phyloP scores from a whole-genome alignment of 768 basidiomycete species.

The Ephemerocybe angulata region DNA sequence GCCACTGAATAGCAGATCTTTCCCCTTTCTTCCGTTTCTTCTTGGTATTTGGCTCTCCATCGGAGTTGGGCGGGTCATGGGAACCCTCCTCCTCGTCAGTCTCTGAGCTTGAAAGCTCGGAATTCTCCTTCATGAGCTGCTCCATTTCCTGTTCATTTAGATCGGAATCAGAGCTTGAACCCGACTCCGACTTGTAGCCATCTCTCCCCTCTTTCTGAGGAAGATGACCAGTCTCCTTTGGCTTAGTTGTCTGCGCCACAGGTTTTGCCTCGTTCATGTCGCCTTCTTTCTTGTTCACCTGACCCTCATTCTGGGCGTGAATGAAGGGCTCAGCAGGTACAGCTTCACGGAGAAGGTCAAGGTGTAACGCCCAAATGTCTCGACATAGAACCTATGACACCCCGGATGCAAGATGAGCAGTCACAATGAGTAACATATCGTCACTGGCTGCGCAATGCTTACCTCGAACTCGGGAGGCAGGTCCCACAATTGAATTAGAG shows the following conservation, averaged over 20 bases:
- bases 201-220: slow-evolving; percentile 12
- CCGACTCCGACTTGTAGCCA: slow-evolving; percentile 1
- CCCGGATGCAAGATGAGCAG: background rate
- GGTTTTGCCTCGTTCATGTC: background rate
- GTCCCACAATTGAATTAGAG: slow-evolving; percentile 60
- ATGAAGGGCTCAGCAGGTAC: slow-evolving; percentile 59
- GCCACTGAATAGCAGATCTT: background rate
- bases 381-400: slow-evolving; percentile 60
- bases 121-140: slow-evolving; percentile 15
- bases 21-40: slow-evolving; percentile 8
- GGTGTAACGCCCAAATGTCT: slow-evolving; percentile 77
- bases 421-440: slow-evolving; percentile 2
- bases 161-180: slow-evolving; percentile 10
- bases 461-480: slow-evolving; percentile 82
- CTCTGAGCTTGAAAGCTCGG: slow-evolving; percentile 13
- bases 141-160: slow-evolving; percentile 16
- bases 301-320: slow-evolving; percentile 31
- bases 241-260: background rate
- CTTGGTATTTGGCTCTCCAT: background rate
- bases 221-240: background rate
- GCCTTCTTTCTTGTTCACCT: slow-evolving; percentile 3
- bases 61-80: background rate
- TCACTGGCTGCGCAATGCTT: too few relatives aligned
- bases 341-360: slow-evolving; percentile 57
- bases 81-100: slow-evolving; percentile 16